These are phyloP conservation scores for Vicia sativa DNA, from an alignment of 306 rosid species.

Conservation along the genomic window DNA sequence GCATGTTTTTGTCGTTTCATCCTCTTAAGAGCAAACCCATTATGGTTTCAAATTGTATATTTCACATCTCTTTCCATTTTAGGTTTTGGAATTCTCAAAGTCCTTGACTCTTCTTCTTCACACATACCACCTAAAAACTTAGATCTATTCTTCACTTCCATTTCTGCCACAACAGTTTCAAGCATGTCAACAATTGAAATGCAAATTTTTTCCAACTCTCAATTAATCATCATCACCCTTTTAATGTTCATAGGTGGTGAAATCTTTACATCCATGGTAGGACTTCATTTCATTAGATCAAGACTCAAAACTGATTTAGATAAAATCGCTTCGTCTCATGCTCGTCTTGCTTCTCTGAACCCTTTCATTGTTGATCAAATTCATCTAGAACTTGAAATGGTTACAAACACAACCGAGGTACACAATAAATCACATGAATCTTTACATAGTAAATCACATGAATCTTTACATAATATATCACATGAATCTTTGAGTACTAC, in stretches of 20 bases:
- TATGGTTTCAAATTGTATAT: constrained; percentile 51
- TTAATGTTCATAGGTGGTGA: constrained; percentile 69
- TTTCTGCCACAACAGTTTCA: constrained; percentile 62
- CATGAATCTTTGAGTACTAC: constrained; percentile 12
- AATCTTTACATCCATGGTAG: constrained; percentile 59
- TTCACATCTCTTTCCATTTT: constrained; percentile 48
- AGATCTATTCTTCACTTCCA: constrained; percentile 66
- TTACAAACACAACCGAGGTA: background rate
- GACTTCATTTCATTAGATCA: constrained; percentile 45
- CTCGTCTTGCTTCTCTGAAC: constrained; percentile 4
- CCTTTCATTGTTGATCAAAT: constrained; percentile 2
- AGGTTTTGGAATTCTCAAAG: constrained; percentile 48
- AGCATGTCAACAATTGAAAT: constrained; percentile 74
- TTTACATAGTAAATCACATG: constrained; percentile 1
- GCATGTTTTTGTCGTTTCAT: constrained; percentile 29
- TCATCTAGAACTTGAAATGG: constrained; percentile 26
- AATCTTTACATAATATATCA: constrained; percentile 11
- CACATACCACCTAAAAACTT: constrained; percentile 30
- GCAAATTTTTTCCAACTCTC: constrained; percentile 59
- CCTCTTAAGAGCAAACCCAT: constrained; percentile 34
- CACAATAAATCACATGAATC: background rate
- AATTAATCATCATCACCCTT: constrained; percentile 48
- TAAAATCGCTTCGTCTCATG: constrained; percentile 24
- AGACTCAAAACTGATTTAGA: constrained; percentile 40
- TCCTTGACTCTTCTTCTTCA: constrained; percentile 30